Evolutionary conservation across 2,329 filamentous ascomycete genomes (phyloP).

Genomic region (Pseudocercospora macadamiae): DNA sequence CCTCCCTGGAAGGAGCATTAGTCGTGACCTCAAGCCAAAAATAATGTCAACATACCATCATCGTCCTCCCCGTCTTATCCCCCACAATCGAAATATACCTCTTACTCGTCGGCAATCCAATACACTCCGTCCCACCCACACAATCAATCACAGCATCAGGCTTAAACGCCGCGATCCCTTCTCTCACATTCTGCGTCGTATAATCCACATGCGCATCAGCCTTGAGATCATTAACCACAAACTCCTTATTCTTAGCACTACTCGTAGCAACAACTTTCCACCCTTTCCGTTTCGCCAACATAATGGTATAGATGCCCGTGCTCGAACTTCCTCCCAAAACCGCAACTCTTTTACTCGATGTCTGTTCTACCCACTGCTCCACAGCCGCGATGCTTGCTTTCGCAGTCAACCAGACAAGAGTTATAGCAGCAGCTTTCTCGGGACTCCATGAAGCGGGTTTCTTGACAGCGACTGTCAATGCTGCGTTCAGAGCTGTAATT

Average conservation of each 20-base stretch:
- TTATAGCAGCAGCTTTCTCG: conserved; percentile 37
- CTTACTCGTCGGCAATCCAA: conserved; percentile 44
- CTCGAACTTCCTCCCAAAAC: conserved; percentile 37
- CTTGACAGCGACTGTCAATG: conserved; percentile 29
- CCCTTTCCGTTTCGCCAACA: conserved; percentile 36
- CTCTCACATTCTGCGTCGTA: conserved; percentile 52
- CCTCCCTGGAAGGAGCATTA: conserved; percentile 28
- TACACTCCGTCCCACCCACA: conserved; percentile 50
- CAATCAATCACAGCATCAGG: conserved; percentile 64
- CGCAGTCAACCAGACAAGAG: conserved; percentile 39
- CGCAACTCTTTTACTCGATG: conserved; percentile 32
- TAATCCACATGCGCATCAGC: conserved; percentile 69
- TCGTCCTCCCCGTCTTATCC: conserved; percentile 39
- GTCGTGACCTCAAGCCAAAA: no score
- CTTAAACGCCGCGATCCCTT: conserved; percentile 52
- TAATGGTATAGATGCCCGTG: conserved; percentile 39
- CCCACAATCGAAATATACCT: conserved; percentile 54
- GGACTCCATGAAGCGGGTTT: conserved; percentile 37
- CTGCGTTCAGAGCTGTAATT: conserved; percentile 34
- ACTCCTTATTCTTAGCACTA: conserved; percentile 59
- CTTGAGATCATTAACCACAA: conserved; percentile 58
- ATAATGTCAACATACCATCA: no score
- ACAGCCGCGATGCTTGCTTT: conserved; percentile 36
- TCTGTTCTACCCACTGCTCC: conserved; percentile 30
- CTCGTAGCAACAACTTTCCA: conserved; percentile 54